Evolutionary conservation across 805 yeast species (phyloP).

Genomic region (Starmerella roubikii): DNA sequence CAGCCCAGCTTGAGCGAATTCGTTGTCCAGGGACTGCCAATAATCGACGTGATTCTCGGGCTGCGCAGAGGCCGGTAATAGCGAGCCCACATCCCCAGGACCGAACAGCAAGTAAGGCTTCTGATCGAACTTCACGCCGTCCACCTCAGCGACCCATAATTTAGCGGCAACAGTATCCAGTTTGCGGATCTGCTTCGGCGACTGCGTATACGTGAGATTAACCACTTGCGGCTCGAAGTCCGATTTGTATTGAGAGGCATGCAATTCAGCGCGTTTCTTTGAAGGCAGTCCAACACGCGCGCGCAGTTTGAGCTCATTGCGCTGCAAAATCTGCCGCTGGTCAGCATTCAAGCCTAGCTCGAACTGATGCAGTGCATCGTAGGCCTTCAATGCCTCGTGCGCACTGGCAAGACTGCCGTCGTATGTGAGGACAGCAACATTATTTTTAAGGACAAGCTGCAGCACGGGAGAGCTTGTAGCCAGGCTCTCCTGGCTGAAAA

Average conservation of each 20-base stretch:
- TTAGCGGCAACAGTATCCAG: neutral
- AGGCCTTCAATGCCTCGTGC: constrained; percentile 13
- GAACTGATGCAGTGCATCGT: constrained; percentile 7
- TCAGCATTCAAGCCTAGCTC: constrained; percentile 16
- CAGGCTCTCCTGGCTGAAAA: constrained; percentile 28
- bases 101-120: neutral
- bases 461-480: constrained; percentile 14
- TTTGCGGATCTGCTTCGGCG: constrained; percentile 2
- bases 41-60: neutral
- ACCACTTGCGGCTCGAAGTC: constrained; percentile 16
- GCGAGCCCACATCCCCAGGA: neutral
- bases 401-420: constrained; percentile 6
- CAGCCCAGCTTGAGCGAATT: neutral
- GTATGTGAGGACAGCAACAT: constrained; percentile 21
- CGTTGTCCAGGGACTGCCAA: neutral
- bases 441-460: constrained; percentile 34
- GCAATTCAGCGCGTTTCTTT: constrained; percentile 14
- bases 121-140: neutral
- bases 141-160: neutral
- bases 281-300: constrained; percentile 26
- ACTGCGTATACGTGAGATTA: constrained; percentile 2
- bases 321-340: constrained; percentile 27
- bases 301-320: constrained; percentile 32
- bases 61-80: neutral
- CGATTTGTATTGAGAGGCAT: constrained; percentile 11